Evolutionary conservation across 2,329 filamentous ascomycete species (phyloP).

Genomic region (Nothophaeocryptopus gaeumannii): DNA sequence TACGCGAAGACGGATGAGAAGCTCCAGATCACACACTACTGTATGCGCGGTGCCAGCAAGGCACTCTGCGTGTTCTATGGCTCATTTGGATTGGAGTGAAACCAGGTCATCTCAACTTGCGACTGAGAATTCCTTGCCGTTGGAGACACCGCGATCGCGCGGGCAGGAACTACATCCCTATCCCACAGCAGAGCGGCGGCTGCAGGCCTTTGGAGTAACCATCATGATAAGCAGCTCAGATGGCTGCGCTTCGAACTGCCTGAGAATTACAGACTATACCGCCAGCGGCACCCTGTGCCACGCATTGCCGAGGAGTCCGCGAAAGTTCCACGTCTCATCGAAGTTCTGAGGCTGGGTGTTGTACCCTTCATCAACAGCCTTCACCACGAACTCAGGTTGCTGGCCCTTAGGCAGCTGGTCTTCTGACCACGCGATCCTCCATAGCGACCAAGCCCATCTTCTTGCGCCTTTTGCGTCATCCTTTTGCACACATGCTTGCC

Average conservation of each 20-base stretch:
- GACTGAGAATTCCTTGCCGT: too few relatives aligned
- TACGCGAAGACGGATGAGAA: slow-evolving; percentile 47
- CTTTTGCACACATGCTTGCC: slow-evolving; percentile 59
- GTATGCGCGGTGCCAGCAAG: slow-evolving; percentile 85
- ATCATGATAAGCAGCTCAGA: too few relatives aligned
- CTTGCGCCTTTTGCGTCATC: slow-evolving; percentile 50
- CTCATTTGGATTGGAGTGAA: slow-evolving; percentile 39
- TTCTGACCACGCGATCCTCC: slow-evolving; percentile 50
- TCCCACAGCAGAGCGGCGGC: too few relatives aligned
- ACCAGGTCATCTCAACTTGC: too few relatives aligned
- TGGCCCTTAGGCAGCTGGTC: slow-evolving; percentile 42
- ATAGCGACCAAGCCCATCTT: slow-evolving; percentile 63
- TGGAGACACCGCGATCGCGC: too few relatives aligned
- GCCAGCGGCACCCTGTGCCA: slow-evolving; percentile 56
- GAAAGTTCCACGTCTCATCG: slow-evolving; percentile 60
- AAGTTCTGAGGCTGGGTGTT: slow-evolving; percentile 65
- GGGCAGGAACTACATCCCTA: too few relatives aligned
- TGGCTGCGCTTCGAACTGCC: too few relatives aligned
- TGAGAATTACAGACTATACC: background rate
- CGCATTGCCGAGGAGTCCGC: slow-evolving; percentile 64
- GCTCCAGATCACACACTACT: slow-evolving; percentile 82
- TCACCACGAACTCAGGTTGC: slow-evolving; percentile 52
- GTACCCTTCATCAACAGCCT: slow-evolving; percentile 64
- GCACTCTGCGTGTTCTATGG: slow-evolving; percentile 61
- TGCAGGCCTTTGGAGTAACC: too few relatives aligned